Base-by-base conservation (phyloP, 177 flowering plant species). In the Vitis hybrid region DNA sequence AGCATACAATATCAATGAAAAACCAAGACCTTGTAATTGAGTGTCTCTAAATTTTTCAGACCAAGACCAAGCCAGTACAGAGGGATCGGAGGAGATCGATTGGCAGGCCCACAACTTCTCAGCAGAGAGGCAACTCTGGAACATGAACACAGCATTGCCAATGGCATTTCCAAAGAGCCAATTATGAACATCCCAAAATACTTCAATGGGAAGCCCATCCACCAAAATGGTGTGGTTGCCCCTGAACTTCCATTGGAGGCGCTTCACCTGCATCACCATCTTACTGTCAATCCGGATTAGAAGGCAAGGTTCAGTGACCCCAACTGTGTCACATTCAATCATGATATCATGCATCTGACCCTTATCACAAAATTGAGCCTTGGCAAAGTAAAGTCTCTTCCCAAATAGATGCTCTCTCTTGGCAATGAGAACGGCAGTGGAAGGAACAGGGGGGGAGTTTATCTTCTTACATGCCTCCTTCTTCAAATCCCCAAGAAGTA, bases 381-480 rank as follows among this genome's bases (percentile, higher is more conserved):
- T 84, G 11, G 85, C 70, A 14, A 60, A 67, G 57, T 72, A 86
- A 8, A 72, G 60, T 49, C 71, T 83, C 80, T 83, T 87, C 48
- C 88, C 88, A 64, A 81, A 83, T 5, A 87, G 64, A 53, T 87
- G 84, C 72, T 87, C 88, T 51, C 77, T 81, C 66, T 77, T 87
- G 10, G 84, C 82, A 60, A 87, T 49, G n/a, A 85, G 77, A 52
- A 67, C 50, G 16, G 88, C 74, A 68, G 51, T 76, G 19, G 68
- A 69, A 33, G 26, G 31, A 56, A 60, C 59, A 22, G 70, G 70
- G 31, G 61, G 48, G 9, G 77, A 12, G 11, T 70, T 69, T 56
- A 77, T 73, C 68, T 77, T 84, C 77, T 73, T 84, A 50, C 16
- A 74, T 1, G 84, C 87, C 21, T 83, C 87, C 55, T 66, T 79